phyloP scores from a whole-genome alignment of 139 green algal species.

The Chlorella sp. region DNA sequence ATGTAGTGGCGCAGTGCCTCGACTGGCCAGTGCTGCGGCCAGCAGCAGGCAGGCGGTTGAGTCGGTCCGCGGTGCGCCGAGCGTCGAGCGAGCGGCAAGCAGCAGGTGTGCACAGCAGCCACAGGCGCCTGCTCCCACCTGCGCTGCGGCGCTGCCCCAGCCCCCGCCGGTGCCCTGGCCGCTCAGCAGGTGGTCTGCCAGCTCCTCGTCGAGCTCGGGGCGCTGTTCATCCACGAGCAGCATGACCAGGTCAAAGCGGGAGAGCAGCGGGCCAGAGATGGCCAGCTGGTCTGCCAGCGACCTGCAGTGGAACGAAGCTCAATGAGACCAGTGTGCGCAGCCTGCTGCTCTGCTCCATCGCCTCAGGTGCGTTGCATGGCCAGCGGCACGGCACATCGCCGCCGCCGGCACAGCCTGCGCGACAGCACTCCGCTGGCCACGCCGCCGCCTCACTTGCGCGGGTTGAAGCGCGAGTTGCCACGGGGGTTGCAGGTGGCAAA shows the following conservation, averaged over 20 bases:
- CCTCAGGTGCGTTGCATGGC: too few relatives aligned
- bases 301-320: conserved; percentile 93
- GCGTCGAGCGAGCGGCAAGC: too few relatives aligned
- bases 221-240: conserved; percentile 68
- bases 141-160: neutral
- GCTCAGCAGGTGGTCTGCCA: conserved; percentile 79
- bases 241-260: conserved; percentile 93
- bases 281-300: conserved; percentile 45
- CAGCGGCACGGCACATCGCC: too few relatives aligned
- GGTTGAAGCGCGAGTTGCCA: conserved; percentile 52
- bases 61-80: too few relatives aligned
- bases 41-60: too few relatives aligned
- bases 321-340: too few relatives aligned
- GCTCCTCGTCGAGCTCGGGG: conserved; percentile 62
- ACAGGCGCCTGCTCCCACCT: too few relatives aligned
- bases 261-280: conserved; percentile 62
- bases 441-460: too few relatives aligned
- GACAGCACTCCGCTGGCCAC: too few relatives aligned
- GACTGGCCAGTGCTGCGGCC: conserved; percentile 55
- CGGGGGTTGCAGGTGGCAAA: conserved; percentile 52
- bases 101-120: conserved; percentile 71
- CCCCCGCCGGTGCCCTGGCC: conserved; percentile 35
- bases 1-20: conserved; percentile 78
- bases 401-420: too few relatives aligned
- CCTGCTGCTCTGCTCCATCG: too few relatives aligned